Base-by-base conservation (phyloP, 2,329 filamentous ascomycete genomes). In the Scopulariopsis brevicaulis region DNA sequence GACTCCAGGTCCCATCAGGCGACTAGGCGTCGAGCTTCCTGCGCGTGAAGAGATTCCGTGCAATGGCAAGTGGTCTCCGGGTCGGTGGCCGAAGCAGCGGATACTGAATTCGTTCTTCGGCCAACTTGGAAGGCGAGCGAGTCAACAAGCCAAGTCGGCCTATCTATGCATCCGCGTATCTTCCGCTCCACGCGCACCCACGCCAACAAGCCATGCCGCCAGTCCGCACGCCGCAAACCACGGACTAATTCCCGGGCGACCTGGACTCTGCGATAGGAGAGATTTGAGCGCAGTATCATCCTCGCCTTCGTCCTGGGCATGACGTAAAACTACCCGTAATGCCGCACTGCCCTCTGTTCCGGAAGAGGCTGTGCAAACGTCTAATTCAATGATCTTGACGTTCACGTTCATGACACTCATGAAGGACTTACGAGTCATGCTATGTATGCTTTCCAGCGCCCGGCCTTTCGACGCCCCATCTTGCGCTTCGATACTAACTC, bases 241-340 rank as follows among this genome's bases (percentile, higher is more conserved):
- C 28, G 4, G 28, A 32, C 4, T 8, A 4, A 32, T 8, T 8
- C 28, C 8, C 8, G 28, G 28, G 28, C 28, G 28, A 32, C 28
- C 4, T 32, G 4, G 4, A 32, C 28, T 32, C 28, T 32, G 28
- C 40, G 15, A 46, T n/a, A 14, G 11, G n/a, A 50, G 20, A 22
- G 11, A 22, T 20, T n/a, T 24, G 46, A 14, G 24, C 11, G 20
- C n/a, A 11, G 46, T n/a, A 20, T 22, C 22, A 50, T 12, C n/a
- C 40, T 24, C 43, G 43, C 43, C 28, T 35, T 57, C 55, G 55
- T 57, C 55, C 55, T 57, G 55, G 55, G 55, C 40, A 57, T 32
- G 55, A 57, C 55, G 55, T 52, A 35, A 57, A 57, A 57, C 55
- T 57, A 34, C 55, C 55, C 55, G 35, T 51, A 51, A 56, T 56